Conservation (phyloP, 371 early-diverging fungal species). For the Mucor mucedo region DNA sequence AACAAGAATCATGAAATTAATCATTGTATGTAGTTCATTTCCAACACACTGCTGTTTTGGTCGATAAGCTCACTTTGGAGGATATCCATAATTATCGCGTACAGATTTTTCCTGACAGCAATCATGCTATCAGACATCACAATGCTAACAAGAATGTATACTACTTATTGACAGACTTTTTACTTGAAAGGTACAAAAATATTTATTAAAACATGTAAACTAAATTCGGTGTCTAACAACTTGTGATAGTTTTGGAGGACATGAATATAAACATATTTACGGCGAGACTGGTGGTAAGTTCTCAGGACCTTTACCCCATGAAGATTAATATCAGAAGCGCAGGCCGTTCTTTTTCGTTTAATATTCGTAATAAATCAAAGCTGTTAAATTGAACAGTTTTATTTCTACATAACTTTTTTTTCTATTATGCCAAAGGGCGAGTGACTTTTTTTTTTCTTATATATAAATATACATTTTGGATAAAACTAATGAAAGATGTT, state of each 20-base stretch:
- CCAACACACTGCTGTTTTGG: slow-evolving; percentile 82
- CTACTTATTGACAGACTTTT: slow-evolving; percentile 39
- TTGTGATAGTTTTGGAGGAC: slow-evolving; percentile 40
- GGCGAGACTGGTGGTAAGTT: slow-evolving; percentile 34
- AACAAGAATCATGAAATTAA: background rate
- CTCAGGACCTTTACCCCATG: slow-evolving; percentile 32
- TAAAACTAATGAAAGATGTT: too few species aligned
- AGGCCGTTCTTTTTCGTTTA: background rate
- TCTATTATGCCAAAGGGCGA: too few species aligned
- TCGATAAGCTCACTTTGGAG: slow-evolving; percentile 77
- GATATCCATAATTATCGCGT: slow-evolving; percentile 77
- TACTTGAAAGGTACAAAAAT: slow-evolving; percentile 37
- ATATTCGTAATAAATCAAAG: background rate
- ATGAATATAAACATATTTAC: slow-evolving; percentile 45
- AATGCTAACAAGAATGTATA: slow-evolving; percentile 71
- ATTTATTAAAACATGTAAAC: background rate
- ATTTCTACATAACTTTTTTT: too few species aligned
- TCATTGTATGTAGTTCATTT: slow-evolving; percentile 72
- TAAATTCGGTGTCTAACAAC: too few species aligned
- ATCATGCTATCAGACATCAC: slow-evolving; percentile 80
- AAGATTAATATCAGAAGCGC: slow-evolving; percentile 22
- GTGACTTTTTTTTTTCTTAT: too few species aligned
- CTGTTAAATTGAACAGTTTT: too few species aligned
- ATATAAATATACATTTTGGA: too few species aligned
- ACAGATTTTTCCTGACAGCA: slow-evolving; percentile 86